Base-by-base conservation (phyloP, 2,329 filamentous ascomycete species). In the Fusarium anguioides region DNA sequence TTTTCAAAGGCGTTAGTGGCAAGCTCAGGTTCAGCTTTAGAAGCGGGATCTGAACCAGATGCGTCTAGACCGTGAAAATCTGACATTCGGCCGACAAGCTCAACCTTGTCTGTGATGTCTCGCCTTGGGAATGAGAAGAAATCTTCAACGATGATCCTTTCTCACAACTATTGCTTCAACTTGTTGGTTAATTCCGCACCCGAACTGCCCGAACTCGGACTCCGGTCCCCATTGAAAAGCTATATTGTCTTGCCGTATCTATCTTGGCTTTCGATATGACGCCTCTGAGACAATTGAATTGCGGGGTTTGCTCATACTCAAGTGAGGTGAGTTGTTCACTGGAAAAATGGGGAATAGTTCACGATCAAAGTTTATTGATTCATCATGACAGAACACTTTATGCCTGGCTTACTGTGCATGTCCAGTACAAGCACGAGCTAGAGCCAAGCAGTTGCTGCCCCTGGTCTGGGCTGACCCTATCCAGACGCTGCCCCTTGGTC, bases 401-500 rank as follows among this genome's bases (percentile, higher is more conserved):
- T 47, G 52, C 44, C 45, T 60, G 36, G 66, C 61, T 63, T 47
- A 44, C 54, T 33, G 44, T 44, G 40, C 47, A 47, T 46, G 35
- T 23, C 24, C 24, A 26, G 6, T 26, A n/a, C n/a, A n/a, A n/a
- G 24, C 6, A 6, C 21, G n/a, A 45, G 50, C 66, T 69, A 63
- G 45, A 46, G 53, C 48, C 33, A 51, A 40, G 49, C 31, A 51
- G 60, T 48, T 26, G 23, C 49, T 17, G 40, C 40, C 40, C 49
- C 48, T 59, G 49, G 40, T 26, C 49, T 35, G 49, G 20, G 49
- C 49, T 47, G 26, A 24, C 37, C 27, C 36, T 31, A n/a, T 63
- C 37, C 47, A 48, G 66, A 54, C 48, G 14, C 46, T 68, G 64
- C 64, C 64, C 64, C 69, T 67, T 72, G 64, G 61, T 39, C 59